Percentiles rank a stretch among this genome's conserved stretches.
These are phyloP conservation scores for Ceratonia siliqua DNA, from an alignment of 306 rosid genomes.

Conservation along the genomic window DNA sequence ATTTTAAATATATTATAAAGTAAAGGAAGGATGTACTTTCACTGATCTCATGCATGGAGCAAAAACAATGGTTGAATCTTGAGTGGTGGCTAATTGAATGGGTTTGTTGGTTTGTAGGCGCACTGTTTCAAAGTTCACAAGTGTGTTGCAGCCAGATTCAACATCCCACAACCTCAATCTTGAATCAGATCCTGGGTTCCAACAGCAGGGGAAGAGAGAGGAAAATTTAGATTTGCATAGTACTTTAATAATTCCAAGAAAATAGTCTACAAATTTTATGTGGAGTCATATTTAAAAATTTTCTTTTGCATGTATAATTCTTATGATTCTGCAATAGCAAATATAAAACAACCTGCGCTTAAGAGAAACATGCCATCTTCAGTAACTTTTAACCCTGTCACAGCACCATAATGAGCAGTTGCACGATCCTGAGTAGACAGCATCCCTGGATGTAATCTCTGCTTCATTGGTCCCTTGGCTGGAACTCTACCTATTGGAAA, in stretches of 20 bases:
- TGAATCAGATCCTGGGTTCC: slow-evolving; percentile 82
- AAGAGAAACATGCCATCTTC: slow-evolving; percentile 93
- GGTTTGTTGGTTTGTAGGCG: slow-evolving; percentile 89
- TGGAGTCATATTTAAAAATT: background rate
- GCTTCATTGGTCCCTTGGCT: slow-evolving; percentile 68
- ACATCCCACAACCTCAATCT: slow-evolving; percentile 92
- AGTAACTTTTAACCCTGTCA: slow-evolving; percentile 81
- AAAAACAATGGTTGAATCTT: slow-evolving; percentile 67
- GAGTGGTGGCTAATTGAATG: slow-evolving; percentile 82
- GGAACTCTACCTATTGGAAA: slow-evolving; percentile 51
- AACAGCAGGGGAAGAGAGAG: slow-evolving; percentile 19
- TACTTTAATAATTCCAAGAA: slow-evolving; percentile 13
- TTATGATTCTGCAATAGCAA: background rate
- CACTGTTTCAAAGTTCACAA: slow-evolving; percentile 86
- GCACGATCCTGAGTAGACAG: slow-evolving; percentile 89
- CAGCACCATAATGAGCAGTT: slow-evolving; percentile 97
- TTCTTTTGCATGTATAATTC: slow-evolving; percentile 5
- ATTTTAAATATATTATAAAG: slow-evolving; percentile 23
- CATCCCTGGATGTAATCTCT: slow-evolving; percentile 93
- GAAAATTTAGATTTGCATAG: slow-evolving; percentile 3
- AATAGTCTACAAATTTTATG: background rate
- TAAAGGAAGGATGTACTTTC: slow-evolving; percentile 50
- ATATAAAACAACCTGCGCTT: slow-evolving; percentile 68
- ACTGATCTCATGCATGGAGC: slow-evolving; percentile 96
- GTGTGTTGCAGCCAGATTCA: slow-evolving; percentile 91